Evolutionary conservation across 331 rosid genomes (phyloP), one percentile per base, ranked within the genome.

Genomic region (Erythrophleum ivorense): DNA sequence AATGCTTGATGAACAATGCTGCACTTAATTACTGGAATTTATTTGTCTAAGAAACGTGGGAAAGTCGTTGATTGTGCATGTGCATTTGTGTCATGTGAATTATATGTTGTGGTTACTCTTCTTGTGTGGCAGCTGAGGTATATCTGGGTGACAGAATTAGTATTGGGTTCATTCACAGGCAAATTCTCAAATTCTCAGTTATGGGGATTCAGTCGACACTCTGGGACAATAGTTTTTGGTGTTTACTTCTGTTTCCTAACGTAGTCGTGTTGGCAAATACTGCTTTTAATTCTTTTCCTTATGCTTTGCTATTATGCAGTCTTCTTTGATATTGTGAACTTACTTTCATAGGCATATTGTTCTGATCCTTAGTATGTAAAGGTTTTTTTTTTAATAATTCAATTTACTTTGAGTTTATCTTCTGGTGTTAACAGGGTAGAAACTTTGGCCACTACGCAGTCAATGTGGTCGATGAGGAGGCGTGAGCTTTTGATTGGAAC

Each of bases 361-460:
- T 15, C 66, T 80, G n/a, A 52, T 40, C 43, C 15, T 31, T n/a
- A n/a, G n/a, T n/a, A n/a, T n/a, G n/a, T n/a, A 0, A n/a, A 3
- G 3, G 10, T 53, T 46, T 58, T 18, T 16, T 38, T 36, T 38
- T 41, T 33, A 12, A 12, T 12, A 50, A 2, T 24, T 24, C 12
- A 33, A 62, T 62, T 62, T 9, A 12, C 31, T 13, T n/a, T 68
- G 16, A 11, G 55, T 49, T 54, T 45, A 18, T 65, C 7, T 50
- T 3, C n/a, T 53, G 50, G 12, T 40, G 52, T 68, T 40, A 58
- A 79, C 92, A 94, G 98, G 94, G 96, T 18, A 84, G 87, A 65
- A 89, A 94, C 82, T 52, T 88, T 29, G 98, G 97, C 45, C 97
- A 84, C 85, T 94, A 78, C 8, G 90, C 94, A 34, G 90, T 85